These are phyloP conservation scores for Leccinum griseonigrum DNA, from an alignment of 1,284 basidiomycete genomes.

Conservation along the genomic window DNA sequence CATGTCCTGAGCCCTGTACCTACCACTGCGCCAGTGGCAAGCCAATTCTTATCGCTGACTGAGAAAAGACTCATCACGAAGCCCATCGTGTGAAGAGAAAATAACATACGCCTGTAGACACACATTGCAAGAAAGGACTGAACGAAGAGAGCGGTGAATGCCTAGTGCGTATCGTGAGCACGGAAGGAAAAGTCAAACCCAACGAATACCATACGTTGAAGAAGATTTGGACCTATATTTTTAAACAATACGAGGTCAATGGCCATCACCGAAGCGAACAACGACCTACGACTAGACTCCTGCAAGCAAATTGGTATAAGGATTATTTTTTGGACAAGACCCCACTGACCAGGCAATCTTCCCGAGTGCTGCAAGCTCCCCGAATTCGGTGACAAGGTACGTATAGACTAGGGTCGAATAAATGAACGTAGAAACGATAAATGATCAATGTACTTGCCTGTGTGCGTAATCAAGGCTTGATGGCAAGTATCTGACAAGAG, in stretches of 20 bases:
- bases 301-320: conserved; percentile 18
- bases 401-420: conserved; percentile 44
- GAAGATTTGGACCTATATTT: conserved; percentile 34
- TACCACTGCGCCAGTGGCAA: conserved; percentile 27
- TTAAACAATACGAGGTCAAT: conserved; percentile 2
- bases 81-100: not conserved
- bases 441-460: conserved; percentile 34
- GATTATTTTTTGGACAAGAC: not conserved
- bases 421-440: not conserved
- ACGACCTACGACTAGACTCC: conserved; percentile 48
- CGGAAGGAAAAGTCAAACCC: not conserved
- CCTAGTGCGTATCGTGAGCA: conserved; percentile 20
- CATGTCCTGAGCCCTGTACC: not conserved
- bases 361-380: conserved; percentile 30
- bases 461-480: conserved; percentile 56
- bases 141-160: conserved; percentile 39
- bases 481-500: conserved; percentile 55
- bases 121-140: conserved; percentile 37
- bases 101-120: conserved; percentile 29
- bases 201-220: conserved; percentile 31
- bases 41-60: conserved; percentile 32
- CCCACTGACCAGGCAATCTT: conserved; percentile 46
- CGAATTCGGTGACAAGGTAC: conserved; percentile 38
- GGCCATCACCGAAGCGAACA: not conserved
- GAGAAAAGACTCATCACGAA: not conserved